These are phyloP conservation scores for Acanthochlamys bracteata DNA, from an alignment of 106 monocot species.

Conservation along the genomic window DNA sequence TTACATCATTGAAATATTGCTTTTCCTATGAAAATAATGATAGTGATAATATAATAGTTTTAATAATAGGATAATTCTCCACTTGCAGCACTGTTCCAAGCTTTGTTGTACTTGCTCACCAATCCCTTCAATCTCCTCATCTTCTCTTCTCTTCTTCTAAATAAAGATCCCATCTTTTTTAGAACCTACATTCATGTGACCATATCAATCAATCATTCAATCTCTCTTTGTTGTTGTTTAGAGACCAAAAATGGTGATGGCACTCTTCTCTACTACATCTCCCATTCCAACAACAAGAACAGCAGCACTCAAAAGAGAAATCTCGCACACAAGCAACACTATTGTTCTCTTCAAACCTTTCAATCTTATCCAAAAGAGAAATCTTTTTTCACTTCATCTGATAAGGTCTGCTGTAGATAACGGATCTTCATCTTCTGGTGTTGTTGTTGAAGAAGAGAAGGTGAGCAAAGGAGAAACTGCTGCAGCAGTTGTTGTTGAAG, in stretches of 20 bases:
- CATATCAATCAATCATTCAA: too few relatives aligned
- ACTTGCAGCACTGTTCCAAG: too few relatives aligned
- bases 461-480: conserved; percentile 2
- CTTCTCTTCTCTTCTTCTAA: too few relatives aligned
- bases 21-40: too few relatives aligned
- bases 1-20: too few relatives aligned
- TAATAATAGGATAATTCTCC: too few relatives aligned
- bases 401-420: not conserved
- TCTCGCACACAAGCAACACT: not conserved
- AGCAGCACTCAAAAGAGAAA: not conserved
- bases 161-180: too few relatives aligned
- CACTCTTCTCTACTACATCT: not conserved
- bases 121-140: too few relatives aligned
- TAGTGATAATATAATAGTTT: too few relatives aligned
- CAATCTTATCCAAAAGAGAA: not conserved
- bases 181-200: too few relatives aligned
- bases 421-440: not conserved
- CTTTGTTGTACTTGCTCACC: too few relatives aligned
- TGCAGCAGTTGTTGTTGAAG: not conserved
- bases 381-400: not conserved
- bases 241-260: not conserved
- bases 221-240: too few relatives aligned
- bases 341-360: not conserved
- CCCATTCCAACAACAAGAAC: not conserved
- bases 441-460: not conserved